Evolutionary conservation across 2,329 filamentous ascomycete species (phyloP).

Genomic region (Trichoderma aggressivum): DNA sequence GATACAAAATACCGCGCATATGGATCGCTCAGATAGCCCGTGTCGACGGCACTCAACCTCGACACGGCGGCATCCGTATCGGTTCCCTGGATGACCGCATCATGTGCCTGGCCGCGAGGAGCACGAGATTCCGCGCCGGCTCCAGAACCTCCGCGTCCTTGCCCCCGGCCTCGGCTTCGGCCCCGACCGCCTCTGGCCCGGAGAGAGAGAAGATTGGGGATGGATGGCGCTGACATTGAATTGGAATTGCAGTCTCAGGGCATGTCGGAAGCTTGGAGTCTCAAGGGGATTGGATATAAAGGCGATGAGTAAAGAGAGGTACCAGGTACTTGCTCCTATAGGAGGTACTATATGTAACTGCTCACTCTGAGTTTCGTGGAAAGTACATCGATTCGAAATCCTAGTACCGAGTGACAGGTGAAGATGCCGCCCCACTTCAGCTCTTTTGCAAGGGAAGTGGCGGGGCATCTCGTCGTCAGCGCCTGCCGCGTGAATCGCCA

Average conservation of each 20-base stretch:
- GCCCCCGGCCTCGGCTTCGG: conserved; percentile 36
- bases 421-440: not conserved
- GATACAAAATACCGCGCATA: conserved; percentile 71
- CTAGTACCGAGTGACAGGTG: not conserved
- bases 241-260: too few relatives aligned
- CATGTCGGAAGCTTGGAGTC: not conserved
- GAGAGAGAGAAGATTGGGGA: conserved; percentile 72
- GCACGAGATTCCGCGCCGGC: conserved; percentile 33
- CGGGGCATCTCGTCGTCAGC: not conserved
- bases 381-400: not conserved
- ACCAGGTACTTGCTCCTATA: not conserved
- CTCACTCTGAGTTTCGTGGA: not conserved
- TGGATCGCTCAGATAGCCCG: conserved; percentile 80
- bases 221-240: conserved; percentile 66
- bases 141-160: conserved; percentile 34
- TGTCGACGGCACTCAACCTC: conserved; percentile 78
- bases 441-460: not conserved
- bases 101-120: conserved; percentile 47
- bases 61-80: conserved; percentile 90
- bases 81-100: conserved; percentile 79
- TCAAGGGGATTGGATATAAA: not conserved
- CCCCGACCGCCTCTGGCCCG: conserved; percentile 42
- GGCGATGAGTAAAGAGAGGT: not conserved
- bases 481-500: not conserved
- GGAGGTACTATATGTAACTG: not conserved